phyloP scores from a whole-genome alignment of 2,329 filamentous ascomycete genomes.

The Alternaria infectoria region DNA sequence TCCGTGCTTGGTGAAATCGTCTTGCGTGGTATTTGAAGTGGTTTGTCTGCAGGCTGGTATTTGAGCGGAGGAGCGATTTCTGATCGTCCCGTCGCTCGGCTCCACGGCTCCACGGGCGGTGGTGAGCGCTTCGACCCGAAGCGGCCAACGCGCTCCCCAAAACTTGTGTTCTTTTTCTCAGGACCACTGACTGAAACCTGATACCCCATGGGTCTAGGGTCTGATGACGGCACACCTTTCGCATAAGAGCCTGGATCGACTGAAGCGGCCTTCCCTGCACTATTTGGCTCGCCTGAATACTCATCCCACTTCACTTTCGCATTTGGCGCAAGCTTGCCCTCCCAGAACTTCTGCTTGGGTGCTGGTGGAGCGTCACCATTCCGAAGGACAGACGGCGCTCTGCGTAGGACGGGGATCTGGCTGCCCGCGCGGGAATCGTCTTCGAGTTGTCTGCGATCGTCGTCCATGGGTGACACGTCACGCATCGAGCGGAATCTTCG shows the following conservation, averaged over 20 bases:
- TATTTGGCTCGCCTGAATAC: slow-evolving; percentile 68
- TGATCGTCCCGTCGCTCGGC: slow-evolving; percentile 72
- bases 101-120: slow-evolving; percentile 64
- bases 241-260: slow-evolving; percentile 58
- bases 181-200: slow-evolving; percentile 42
- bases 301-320: slow-evolving; percentile 64
- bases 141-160: slow-evolving; percentile 37
- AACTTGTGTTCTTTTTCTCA: slow-evolving; percentile 36
- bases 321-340: slow-evolving; percentile 44
- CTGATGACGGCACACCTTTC: slow-evolving; percentile 22
- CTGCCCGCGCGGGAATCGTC: slow-evolving; percentile 17
- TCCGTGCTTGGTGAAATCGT: slow-evolving; percentile 27
- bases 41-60: slow-evolving; percentile 63
- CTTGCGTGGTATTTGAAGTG: slow-evolving; percentile 58
- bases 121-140: slow-evolving; percentile 30
- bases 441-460: slow-evolving; percentile 31
- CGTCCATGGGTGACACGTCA: slow-evolving; percentile 50
- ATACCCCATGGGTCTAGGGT: slow-evolving; percentile 36
- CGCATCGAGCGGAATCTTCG: slow-evolving; percentile 43
- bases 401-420: slow-evolving; percentile 45
- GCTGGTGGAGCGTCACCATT: slow-evolving; percentile 21
- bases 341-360: slow-evolving; percentile 44
- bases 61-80: slow-evolving; percentile 68
- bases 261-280: slow-evolving; percentile 61
- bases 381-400: slow-evolving; percentile 32